A percentile compares a stretch with the other conserved stretches of the same genome.
phyloP scores from a whole-genome alignment of 176 grass and related monocot genomes.

The Bolboschoenus planiculmis region DNA sequence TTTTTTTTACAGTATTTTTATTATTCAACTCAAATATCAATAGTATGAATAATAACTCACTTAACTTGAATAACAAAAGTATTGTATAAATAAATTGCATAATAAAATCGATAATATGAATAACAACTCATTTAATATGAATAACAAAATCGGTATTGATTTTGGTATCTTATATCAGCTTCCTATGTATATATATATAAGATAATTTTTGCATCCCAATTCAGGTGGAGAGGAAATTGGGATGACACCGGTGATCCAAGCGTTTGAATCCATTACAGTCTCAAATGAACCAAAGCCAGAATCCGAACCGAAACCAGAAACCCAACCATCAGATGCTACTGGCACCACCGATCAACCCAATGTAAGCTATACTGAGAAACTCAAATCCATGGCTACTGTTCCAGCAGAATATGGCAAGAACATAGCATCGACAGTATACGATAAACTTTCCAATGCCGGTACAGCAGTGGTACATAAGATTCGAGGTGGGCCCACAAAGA shows the following conservation, averaged over 20 bases:
- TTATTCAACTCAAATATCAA: no score
- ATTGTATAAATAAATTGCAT: no score
- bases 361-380: slow-evolving; percentile 40
- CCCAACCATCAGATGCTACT: not conserved
- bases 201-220: not conserved
- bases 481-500: slow-evolving; percentile 1
- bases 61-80: no score
- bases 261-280: slow-evolving; percentile 53
- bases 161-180: no score
- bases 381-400: slow-evolving; percentile 41
- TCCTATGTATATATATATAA: no score
- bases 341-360: not conserved
- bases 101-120: no score
- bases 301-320: not conserved
- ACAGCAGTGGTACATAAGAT: slow-evolving; percentile 36
- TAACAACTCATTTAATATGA: no score
- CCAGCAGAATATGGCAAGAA: slow-evolving; percentile 55
- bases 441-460: slow-evolving; percentile 48
- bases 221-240: slow-evolving; percentile 67
- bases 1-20: no score
- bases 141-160: no score
- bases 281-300: not conserved
- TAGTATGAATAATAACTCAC: no score
- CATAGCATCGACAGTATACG: slow-evolving; percentile 47
- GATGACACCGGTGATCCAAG: slow-evolving; percentile 45